Base-by-base conservation (phyloP, 2,329 filamentous ascomycete genomes). In the Chaetomium olivaceum region DNA sequence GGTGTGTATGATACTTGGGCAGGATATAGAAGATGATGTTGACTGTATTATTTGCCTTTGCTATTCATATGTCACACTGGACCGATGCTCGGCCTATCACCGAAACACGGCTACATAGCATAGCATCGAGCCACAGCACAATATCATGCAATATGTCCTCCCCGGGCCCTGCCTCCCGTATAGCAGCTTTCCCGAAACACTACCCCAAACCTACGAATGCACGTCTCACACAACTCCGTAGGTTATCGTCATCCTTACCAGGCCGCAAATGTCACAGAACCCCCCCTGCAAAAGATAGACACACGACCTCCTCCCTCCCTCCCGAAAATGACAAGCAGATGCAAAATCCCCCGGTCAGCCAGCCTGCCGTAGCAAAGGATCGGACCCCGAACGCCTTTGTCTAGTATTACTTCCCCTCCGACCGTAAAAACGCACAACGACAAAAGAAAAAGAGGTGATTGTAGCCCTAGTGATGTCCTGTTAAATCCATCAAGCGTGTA, bases 321-420 rank as follows among this genome's bases (percentile, higher is more conserved):
- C 46, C 51, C 59, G 48, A 63, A 57, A 54, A 58, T 57, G 36
- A 66, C 36, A 61, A 65, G 36, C 56, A 67, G 27, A 67, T 66
- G 58, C 46, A 52, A 51, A 25, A n/a, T 61, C 50, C 58, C 62
- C 36, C 39, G 33, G 39, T n/a, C 16, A 7, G 21, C 52, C 39
- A 23, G 3, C 25, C 33, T 59, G 27, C 27, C 27, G 27, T 61
- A 58, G 52, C 27, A 23, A 21, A 56, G 29, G 16, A 14, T 43
- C 29, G 23, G 31, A 36, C 58, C 46, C 55, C 27, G 36, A 51
- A 63, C 64, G 62, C 64, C 67, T 21, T 58, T 59, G 16, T 69
- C 66, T 69, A 69, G 64, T 16, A 54, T 46, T 14, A 27, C 56
- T 25, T 21, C 21, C 60, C 51, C 14, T 3, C 57, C 39, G 23